Evolutionary conservation across 2,329 filamentous ascomycete species (phyloP).

Genomic region (Chrysosporium keratinophilum): DNA sequence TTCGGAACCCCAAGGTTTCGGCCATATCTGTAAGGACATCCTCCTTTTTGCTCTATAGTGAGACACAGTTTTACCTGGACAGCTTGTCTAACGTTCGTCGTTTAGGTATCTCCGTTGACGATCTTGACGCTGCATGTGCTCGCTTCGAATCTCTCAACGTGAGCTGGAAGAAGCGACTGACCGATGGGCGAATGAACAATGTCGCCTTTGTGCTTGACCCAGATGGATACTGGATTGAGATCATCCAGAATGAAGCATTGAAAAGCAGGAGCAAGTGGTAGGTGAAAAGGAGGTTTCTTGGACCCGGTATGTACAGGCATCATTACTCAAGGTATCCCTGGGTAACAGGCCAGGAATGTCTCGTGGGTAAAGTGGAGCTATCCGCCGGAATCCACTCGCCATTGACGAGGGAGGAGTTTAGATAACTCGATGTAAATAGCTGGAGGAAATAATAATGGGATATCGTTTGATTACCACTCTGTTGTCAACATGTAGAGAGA

Average conservation of each 20-base stretch:
- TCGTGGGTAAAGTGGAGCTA: too few species aligned
- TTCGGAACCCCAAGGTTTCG: slow-evolving; percentile 81
- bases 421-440: too few species aligned
- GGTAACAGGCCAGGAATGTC: too few species aligned
- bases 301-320: too few species aligned
- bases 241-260: slow-evolving; percentile 58
- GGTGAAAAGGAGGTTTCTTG: not conserved
- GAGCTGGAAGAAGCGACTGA: slow-evolving; percentile 90
- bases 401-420: too few species aligned
- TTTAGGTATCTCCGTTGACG: slow-evolving; percentile 66
- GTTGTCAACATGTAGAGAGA: too few species aligned
- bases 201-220: slow-evolving; percentile 86
- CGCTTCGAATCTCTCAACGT: slow-evolving; percentile 73
- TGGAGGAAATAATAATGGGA: too few species aligned
- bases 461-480: too few species aligned
- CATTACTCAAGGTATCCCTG: too few species aligned
- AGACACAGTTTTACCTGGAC: not conserved
- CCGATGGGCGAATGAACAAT: slow-evolving; percentile 83
- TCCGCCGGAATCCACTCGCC: too few species aligned
- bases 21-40: slow-evolving; percentile 65
- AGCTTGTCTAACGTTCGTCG: slow-evolving; percentile 2
- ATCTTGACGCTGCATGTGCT: slow-evolving; percentile 76
- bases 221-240: slow-evolving; percentile 68
- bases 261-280: slow-evolving; percentile 37
- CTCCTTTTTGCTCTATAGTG: not conserved